Conservation (phyloP, 2,329 filamentous ascomycete genomes). For the Rhexocercosporidium sp. region DNA sequence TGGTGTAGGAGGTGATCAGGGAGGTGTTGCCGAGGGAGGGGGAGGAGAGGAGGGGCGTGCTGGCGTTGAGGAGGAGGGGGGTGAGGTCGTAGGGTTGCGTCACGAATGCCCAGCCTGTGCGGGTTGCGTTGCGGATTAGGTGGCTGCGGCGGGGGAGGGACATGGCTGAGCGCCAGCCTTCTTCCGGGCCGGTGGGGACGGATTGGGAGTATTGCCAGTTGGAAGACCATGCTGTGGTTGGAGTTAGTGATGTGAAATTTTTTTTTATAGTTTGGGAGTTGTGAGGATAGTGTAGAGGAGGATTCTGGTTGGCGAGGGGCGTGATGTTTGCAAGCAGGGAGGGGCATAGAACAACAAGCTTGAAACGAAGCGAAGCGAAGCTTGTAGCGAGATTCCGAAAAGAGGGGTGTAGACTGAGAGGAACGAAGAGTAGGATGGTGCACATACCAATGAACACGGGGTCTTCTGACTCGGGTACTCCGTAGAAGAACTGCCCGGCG, state of each 20-base stretch:
- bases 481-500: conserved; percentile 61
- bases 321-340: no score
- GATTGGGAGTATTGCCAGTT: conserved; percentile 64
- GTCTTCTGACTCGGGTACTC: conserved; percentile 44
- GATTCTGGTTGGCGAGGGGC: not conserved
- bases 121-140: conserved; percentile 53
- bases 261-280: not conserved
- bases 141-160: conserved; percentile 58
- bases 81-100: conserved; percentile 54
- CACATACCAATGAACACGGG: conserved; percentile 51
- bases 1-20: conserved; percentile 55
- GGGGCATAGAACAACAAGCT: no score
- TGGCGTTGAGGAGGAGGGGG: conserved; percentile 48
- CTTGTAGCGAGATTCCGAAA: no score
- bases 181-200: conserved; percentile 57
- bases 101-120: conserved; percentile 57
- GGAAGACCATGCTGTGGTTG: conserved; percentile 58
- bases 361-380: no score
- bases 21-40: conserved; percentile 53
- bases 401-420: not conserved
- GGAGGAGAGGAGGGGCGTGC: conserved; percentile 49
- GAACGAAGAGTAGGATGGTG: no score
- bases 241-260: conserved; percentile 21
- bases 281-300: not conserved
- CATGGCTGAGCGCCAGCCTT: conserved; percentile 60